Conservation (phyloP, 805 yeast genomes). For the Grigorovia yakushimaensis region DNA sequence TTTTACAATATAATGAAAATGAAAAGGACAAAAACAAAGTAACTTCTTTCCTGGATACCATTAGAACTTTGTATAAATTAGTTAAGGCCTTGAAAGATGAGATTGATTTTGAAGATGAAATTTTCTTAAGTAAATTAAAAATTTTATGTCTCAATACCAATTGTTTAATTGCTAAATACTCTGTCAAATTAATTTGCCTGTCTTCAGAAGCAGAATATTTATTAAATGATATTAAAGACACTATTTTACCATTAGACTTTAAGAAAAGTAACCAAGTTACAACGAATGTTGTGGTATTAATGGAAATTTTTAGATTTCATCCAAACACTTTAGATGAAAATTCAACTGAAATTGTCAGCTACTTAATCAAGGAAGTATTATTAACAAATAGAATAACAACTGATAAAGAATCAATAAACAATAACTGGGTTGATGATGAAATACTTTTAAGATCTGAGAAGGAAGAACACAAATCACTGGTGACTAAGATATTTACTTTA, state of each 20-base stretch:
- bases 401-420: constrained; percentile 13
- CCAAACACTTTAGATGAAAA: constrained; percentile 42
- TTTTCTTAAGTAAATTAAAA: constrained; percentile 37
- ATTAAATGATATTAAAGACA: constrained; percentile 31
- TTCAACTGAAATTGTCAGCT: constrained; percentile 48
- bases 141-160: constrained; percentile 42
- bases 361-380: constrained; percentile 52
- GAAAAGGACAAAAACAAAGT: constrained; percentile 11
- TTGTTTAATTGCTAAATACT: constrained; percentile 54
- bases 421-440: constrained; percentile 39
- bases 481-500: constrained; percentile 44
- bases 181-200: constrained; percentile 49
- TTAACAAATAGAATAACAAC: constrained; percentile 39
- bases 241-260: constrained; percentile 43
- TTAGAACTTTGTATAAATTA: constrained; percentile 55
- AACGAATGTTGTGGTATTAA: constrained; percentile 49
- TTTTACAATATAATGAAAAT: constrained; percentile 13
- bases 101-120: constrained; percentile 34
- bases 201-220: constrained; percentile 34
- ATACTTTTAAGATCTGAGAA: constrained; percentile 33
- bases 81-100: constrained; percentile 41
- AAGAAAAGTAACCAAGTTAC: constrained; percentile 31
- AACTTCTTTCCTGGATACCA: constrained; percentile 29
- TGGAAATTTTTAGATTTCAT: constrained; percentile 45
- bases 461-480: constrained; percentile 27